A percentile compares a stretch with the other conserved stretches of the same genome.
phyloP scores from a whole-genome alignment of 139 green algal species.

The Ostreobium quekettii region DNA sequence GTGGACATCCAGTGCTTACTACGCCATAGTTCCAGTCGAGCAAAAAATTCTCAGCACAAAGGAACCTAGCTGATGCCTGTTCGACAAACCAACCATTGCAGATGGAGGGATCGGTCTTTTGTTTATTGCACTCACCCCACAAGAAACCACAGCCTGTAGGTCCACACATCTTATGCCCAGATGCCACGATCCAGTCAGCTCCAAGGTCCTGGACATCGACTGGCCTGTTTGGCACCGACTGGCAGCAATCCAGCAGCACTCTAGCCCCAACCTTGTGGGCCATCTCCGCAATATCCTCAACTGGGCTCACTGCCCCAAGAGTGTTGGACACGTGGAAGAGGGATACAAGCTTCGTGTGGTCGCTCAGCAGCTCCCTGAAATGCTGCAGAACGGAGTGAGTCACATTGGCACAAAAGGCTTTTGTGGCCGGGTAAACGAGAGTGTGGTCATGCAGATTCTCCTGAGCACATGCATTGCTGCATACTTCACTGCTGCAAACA shows the following conservation, averaged over 20 bases:
- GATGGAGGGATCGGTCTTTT: too few species aligned
- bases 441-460: too few species aligned
- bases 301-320: conserved; percentile 56
- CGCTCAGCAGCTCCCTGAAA: conserved; percentile 37
- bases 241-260: conserved; percentile 93
- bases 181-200: conserved; percentile 90
- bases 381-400: conserved; percentile 28
- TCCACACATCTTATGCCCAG: conserved; percentile 93
- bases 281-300: conserved; percentile 17
- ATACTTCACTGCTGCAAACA: too few species aligned
- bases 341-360: conserved; percentile 70
- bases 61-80: too few species aligned
- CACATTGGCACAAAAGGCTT: too few species aligned
- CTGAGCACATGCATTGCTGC: too few species aligned
- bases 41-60: too few species aligned
- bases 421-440: too few species aligned
- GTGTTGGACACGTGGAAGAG: conserved; percentile 93
- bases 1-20: too few species aligned
- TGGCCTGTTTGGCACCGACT: conserved; percentile 91
- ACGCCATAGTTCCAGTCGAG: too few species aligned
- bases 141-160: conserved; percentile 97
- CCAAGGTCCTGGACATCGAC: conserved; percentile 83
- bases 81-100: too few species aligned
- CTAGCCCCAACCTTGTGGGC: conserved; percentile 53
- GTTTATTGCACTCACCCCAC: conserved; percentile 68